Conservation (phyloP, 768 basidiomycete genomes). For the Boletales sp. region DNA sequence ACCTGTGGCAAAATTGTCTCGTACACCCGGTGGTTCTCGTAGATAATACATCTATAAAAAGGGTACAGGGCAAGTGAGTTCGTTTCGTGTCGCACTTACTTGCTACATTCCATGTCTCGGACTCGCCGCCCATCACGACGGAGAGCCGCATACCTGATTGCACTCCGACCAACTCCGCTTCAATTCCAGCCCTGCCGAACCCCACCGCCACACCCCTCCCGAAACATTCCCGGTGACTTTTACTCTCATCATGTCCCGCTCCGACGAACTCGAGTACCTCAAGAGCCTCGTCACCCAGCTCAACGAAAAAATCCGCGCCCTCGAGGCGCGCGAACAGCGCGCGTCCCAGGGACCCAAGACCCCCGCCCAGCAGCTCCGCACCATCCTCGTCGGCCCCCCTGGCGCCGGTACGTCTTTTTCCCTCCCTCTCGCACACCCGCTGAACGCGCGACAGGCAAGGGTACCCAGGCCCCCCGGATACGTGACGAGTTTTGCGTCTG, state of each 20-base stretch:
- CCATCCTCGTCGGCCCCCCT: constrained; percentile 94
- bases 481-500: constrained; percentile 92
- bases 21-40: not conserved
- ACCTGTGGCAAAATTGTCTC: no score
- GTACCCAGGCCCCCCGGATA: constrained; percentile 95
- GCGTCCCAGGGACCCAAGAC: constrained; percentile 42
- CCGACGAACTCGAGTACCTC: constrained; percentile 88
- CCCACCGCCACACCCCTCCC: not conserved
- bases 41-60: not conserved
- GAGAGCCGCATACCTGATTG: no score
- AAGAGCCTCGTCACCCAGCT: constrained; percentile 89
- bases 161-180: no score
- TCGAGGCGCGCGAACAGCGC: constrained; percentile 69
- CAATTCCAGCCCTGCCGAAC: no score
- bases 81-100: not conserved
- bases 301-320: constrained; percentile 77
- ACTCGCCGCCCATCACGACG: no score
- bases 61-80: not conserved
- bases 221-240: not conserved
- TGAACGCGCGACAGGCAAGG: constrained; percentile 67
- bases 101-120: no score
- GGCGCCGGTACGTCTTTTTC: constrained; percentile 72
- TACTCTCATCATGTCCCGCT: no score
- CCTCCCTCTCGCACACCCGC: not conserved
- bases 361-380: constrained; percentile 76